phyloP scores from a whole-genome alignment of 2,329 filamentous ascomycete genomes.

The Paraphaeosphaeria minitans region DNA sequence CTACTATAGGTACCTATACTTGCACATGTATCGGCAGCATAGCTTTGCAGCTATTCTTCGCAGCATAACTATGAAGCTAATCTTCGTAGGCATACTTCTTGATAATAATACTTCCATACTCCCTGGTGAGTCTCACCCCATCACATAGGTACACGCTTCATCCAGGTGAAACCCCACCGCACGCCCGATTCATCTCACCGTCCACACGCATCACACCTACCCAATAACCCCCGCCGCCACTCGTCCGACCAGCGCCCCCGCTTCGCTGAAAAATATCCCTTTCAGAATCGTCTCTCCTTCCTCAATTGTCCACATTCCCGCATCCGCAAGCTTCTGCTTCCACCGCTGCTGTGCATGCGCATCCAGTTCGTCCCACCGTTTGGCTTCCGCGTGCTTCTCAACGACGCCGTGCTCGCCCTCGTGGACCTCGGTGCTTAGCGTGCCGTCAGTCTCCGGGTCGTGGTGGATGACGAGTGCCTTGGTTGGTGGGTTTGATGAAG shows the following conservation, averaged over 20 bases:
- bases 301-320: slow-evolving; percentile 78
- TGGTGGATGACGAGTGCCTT: slow-evolving; percentile 52
- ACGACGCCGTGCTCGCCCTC: slow-evolving; percentile 37
- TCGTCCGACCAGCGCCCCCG: slow-evolving; percentile 62
- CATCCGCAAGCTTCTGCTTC: slow-evolving; percentile 70
- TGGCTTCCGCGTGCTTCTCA: slow-evolving; percentile 55
- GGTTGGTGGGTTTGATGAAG: slow-evolving; percentile 7
- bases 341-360: slow-evolving; percentile 68
- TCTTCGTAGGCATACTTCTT: neutral
- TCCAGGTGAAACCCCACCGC: neutral
- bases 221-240: slow-evolving; percentile 41
- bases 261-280: slow-evolving; percentile 76
- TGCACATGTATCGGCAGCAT: neutral
- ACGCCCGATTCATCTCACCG: neutral
- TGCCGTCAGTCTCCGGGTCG: slow-evolving; percentile 42
- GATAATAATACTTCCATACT: neutral
- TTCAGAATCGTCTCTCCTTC: slow-evolving; percentile 79
- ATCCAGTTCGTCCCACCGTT: slow-evolving; percentile 73
- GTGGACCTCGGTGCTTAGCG: slow-evolving; percentile 50
- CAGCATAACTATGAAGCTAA: neutral
- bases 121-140: neutral
- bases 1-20: neutral
- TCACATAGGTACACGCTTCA: neutral
- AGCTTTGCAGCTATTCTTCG: neutral
- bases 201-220: slow-evolving; percentile 6